These are phyloP conservation scores for Neonectria neomacrospora DNA, from an alignment of 2,329 filamentous ascomycete species.

Conservation along the genomic window DNA sequence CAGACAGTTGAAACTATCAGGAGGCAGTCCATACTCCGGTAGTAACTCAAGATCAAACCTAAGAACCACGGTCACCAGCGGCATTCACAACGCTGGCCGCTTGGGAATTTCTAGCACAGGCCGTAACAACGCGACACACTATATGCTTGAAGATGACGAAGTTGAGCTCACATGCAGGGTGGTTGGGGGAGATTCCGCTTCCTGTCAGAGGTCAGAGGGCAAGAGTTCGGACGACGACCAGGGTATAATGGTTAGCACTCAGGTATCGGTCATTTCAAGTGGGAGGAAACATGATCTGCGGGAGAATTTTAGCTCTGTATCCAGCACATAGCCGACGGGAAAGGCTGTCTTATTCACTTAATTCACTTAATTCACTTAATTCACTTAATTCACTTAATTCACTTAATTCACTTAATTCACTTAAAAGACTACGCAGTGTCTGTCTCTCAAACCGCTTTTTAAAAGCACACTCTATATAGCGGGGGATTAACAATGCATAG, in stretches of 20 bases:
- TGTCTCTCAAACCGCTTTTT: no score
- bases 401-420: no score
- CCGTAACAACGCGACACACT: conserved; percentile 3
- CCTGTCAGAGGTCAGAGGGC: not conserved
- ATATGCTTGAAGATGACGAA: conserved; percentile 19
- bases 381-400: no score
- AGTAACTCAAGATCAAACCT: not conserved
- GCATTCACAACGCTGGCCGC: not conserved
- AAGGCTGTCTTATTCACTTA: no score
- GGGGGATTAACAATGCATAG: no score
- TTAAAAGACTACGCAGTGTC: no score
- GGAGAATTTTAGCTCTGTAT: not conserved
- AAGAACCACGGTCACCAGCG: not conserved
- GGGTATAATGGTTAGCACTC: conserved; percentile 2
- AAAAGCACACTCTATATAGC: no score
- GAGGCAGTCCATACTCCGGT: conserved; percentile 7
- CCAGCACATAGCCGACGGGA: not conserved
- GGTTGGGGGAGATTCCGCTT: not conserved
- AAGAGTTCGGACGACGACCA: conserved; percentile 6
- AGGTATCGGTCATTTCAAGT: conserved; percentile 1
- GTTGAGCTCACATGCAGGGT: conserved; percentile 24
- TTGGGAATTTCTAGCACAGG: not conserved
- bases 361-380: no score
- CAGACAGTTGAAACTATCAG: not conserved
- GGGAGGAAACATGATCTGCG: not conserved